Conservation (phyloP, 345 rosid genomes). For the Pseudoturritis turrita region DNA sequence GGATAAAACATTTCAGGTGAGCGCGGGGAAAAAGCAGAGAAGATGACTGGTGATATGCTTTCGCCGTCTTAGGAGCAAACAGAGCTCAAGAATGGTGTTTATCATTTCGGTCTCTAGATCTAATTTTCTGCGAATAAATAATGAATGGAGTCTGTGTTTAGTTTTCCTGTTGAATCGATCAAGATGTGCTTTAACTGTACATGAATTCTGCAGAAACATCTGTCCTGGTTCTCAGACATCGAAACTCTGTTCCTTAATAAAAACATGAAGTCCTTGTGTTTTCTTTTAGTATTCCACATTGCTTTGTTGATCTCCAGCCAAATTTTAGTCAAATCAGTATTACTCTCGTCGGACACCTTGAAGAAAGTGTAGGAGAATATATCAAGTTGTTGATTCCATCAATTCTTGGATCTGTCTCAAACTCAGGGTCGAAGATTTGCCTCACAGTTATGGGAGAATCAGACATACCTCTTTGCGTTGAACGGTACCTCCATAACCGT, state of each 20-base stretch:
- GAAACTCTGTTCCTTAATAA: conserved; percentile 19
- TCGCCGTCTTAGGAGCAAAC: conserved; percentile 13
- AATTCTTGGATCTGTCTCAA: too few species aligned
- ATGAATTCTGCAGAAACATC: conserved; percentile 30
- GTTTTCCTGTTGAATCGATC: conserved; percentile 13
- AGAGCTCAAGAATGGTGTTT: background rate
- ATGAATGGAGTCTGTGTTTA: conserved; percentile 16
- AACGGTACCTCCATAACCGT: too few species aligned
- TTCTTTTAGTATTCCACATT: background rate
- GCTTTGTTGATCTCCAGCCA: background rate
- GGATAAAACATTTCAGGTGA: conserved; percentile 50
- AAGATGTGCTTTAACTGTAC: conserved; percentile 25
- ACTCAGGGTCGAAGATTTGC: too few species aligned
- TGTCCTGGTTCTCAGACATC: conserved; percentile 11
- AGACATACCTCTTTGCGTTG: too few species aligned
- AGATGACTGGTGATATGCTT: conserved; percentile 76
- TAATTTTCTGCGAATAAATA: conserved; percentile 9
- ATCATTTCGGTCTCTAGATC: background rate
- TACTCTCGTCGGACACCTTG: too few species aligned
- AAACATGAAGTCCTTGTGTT: background rate
- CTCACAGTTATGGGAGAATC: too few species aligned
- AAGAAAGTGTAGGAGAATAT: too few species aligned
- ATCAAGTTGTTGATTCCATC: too few species aligned
- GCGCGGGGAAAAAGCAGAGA: conserved; percentile 77
- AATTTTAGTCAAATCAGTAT: too few species aligned